Evolutionary conservation across 345 rosid genomes (phyloP).

Genomic region (Citrus sp.): DNA sequence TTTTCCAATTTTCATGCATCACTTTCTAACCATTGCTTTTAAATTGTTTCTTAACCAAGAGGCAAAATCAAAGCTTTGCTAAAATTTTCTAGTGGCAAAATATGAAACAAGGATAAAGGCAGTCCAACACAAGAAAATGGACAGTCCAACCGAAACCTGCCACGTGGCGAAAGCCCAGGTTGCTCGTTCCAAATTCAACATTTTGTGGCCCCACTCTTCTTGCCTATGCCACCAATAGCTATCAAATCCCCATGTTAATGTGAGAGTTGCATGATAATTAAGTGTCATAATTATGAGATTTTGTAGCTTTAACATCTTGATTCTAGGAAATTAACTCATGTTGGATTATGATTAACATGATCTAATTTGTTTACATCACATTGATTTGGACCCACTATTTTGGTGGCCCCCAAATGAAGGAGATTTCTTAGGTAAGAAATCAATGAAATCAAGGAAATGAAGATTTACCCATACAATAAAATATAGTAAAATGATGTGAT

Average conservation of each 20-base stretch:
- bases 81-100: slow-evolving; percentile 10
- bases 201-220: neutral
- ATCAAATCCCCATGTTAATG: slow-evolving; percentile 20
- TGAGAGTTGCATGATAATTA: slow-evolving; percentile 46
- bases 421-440: slow-evolving; percentile 60
- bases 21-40: slow-evolving; percentile 18
- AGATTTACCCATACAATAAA: slow-evolving; percentile 31
- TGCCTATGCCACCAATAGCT: slow-evolving; percentile 4
- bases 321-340: slow-evolving; percentile 38
- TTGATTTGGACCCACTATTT: slow-evolving; percentile 46
- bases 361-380: slow-evolving; percentile 49
- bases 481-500: slow-evolving; percentile 43
- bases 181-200: slow-evolving; percentile 9
- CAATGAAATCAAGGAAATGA: slow-evolving; percentile 27
- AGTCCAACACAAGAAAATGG: slow-evolving; percentile 53
- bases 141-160: slow-evolving; percentile 44
- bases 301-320: slow-evolving; percentile 44
- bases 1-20: slow-evolving; percentile 7
- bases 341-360: slow-evolving; percentile 45
- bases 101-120: slow-evolving; percentile 32
- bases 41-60: slow-evolving; percentile 50
- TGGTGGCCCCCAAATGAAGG: slow-evolving; percentile 27
- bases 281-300: slow-evolving; percentile 51
- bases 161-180: slow-evolving; percentile 22
- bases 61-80: slow-evolving; percentile 39